Base-by-base conservation (phyloP, 2,329 filamentous ascomycete genomes). In the Fusarium nurragi region DNA sequence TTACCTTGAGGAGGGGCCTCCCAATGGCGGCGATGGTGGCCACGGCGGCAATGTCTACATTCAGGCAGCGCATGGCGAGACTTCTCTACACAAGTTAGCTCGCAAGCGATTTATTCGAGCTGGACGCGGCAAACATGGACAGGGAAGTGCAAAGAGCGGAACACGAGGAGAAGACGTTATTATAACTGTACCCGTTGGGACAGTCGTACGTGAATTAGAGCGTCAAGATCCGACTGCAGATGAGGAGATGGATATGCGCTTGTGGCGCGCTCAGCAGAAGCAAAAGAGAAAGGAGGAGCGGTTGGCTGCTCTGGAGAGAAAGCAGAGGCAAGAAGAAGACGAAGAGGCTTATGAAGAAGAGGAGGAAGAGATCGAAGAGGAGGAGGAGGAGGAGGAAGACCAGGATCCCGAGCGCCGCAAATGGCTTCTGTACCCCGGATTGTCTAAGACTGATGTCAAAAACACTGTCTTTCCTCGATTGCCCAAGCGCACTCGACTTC, bases 1-100 rank as follows among this genome's bases (percentile, higher is more conserved):
- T 64, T 98, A 91, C 77, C 84, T 97, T 26, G 87, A 89, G 40
- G 89, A 97, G 65, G 95, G 95, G 0, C 95, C 95, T 12, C 88
- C 95, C 11, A 98, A 99, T 76, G 95, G 95, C 45, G 95, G 95
- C 59, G 93, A 99, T 74, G 95, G 95, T 38, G 95, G 95, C 6
- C 90, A 88, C 54, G 95, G 95, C 62, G 95, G 95, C 36, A 96
- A 91, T 71, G 83, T 99, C 67, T 98, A 97, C 76, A 96, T 99
- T 56, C 94, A 98, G 78, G 94, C 95, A 9, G 88, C 97, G 2
- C 88, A 91, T 52, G 93, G 93, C 58, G 91, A 98, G 77, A 98
- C 93, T 0, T 97, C 93, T 50, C 80, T 99, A 61, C 94, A 98
- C 79, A 98, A 97, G 79, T 83, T 99, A 11, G 90, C 92, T 1